These are phyloP conservation scores for Dactylonectria macrodidyma DNA, from an alignment of 2,329 filamentous ascomycete species.

Conservation along the genomic window DNA sequence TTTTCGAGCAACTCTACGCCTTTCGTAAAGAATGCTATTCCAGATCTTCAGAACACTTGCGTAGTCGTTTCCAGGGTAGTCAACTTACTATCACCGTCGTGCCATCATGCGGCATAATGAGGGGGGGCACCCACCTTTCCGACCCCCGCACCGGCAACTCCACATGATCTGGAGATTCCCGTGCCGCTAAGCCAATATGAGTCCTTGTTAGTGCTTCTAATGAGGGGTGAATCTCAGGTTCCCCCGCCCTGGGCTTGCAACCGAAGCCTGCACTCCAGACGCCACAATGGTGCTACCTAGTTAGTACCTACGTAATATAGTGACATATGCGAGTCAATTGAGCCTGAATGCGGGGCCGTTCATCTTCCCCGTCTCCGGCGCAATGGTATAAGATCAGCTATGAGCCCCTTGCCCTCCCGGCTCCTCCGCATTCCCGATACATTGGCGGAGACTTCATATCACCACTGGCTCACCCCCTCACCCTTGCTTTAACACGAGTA, in stretches of 20 bases:
- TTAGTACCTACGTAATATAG: neutral
- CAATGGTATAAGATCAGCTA: neutral
- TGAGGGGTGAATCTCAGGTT: neutral
- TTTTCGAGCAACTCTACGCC: too few species aligned
- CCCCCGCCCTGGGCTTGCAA: neutral
- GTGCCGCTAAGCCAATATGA: neutral
- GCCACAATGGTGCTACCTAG: neutral
- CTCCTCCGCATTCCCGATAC: neutral
- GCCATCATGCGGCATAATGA: neutral
- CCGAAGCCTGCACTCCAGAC: slow-evolving; percentile 1
- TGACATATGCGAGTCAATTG: neutral
- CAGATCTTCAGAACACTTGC: too few species aligned
- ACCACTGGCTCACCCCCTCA: neutral
- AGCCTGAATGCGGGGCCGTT: neutral
- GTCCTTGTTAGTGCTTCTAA: neutral
- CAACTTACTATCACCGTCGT: neutral
- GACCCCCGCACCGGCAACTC: neutral
- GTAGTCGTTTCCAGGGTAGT: too few species aligned
- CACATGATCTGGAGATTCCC: neutral
- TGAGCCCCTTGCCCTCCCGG: neutral
- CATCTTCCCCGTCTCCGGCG: neutral
- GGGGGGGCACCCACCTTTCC: neutral
- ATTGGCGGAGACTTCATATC: neutral
- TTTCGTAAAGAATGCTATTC: too few species aligned
- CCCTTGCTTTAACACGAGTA: neutral